These are phyloP conservation scores for Ophiognomonia clavigignenti-juglandacearum DNA, from an alignment of 2,329 filamentous ascomycete species.

Conservation along the genomic window DNA sequence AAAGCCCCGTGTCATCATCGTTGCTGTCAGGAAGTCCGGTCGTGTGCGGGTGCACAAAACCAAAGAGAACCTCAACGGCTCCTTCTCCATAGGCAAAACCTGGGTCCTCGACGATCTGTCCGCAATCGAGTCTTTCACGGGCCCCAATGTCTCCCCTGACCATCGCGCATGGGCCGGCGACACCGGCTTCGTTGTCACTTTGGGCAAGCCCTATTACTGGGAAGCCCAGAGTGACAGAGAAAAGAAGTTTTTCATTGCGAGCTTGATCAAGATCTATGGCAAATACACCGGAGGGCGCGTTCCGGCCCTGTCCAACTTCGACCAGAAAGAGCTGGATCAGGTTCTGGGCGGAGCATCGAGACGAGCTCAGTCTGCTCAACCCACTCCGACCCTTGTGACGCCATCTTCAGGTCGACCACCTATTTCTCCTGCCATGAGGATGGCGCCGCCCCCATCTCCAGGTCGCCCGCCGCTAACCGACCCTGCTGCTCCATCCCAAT, in stretches of 20 bases:
- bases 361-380: constrained; percentile 31
- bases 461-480: constrained; percentile 19
- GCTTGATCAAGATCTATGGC: constrained; percentile 89
- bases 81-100: constrained; percentile 96
- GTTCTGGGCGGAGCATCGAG: constrained; percentile 55
- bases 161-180: constrained; percentile 74
- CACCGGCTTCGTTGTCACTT: constrained; percentile 79
- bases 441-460: constrained; percentile 24
- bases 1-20: constrained; percentile 86
- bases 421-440: constrained; percentile 12
- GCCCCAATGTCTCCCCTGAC: constrained; percentile 51
- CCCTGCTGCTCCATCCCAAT: constrained; percentile 4
- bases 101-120: constrained; percentile 93
- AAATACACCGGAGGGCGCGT: constrained; percentile 89
- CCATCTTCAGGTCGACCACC: constrained; percentile 8
- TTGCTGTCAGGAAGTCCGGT: constrained; percentile 88
- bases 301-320: constrained; percentile 79
- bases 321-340: constrained; percentile 69
- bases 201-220: constrained; percentile 97
- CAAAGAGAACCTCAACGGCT: constrained; percentile 87
- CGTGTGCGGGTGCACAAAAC: constrained; percentile 95
- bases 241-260: constrained; percentile 98
- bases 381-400: constrained; percentile 18
- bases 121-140: constrained; percentile 76
- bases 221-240: constrained; percentile 89